Percentiles rank a stretch among this genome's conserved stretches.
phyloP scores from a whole-genome alignment of 306 rosid genomes.

The Oemleria cerasiformis region DNA sequence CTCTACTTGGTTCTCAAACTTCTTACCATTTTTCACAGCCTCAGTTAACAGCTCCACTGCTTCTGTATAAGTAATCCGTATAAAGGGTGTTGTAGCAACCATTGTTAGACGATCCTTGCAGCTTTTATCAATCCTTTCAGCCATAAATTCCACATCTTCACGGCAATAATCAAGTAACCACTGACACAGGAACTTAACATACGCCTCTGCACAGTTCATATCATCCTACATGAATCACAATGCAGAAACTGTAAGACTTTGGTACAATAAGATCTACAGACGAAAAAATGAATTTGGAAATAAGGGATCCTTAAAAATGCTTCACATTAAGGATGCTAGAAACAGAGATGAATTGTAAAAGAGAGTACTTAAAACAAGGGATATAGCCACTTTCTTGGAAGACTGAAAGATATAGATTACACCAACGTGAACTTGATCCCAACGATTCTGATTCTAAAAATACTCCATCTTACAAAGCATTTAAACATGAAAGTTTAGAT shows the following conservation, averaged over 20 bases:
- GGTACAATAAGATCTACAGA: neutral
- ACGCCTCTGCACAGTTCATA: constrained; percentile 97
- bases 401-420: neutral
- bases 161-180: constrained; percentile 85
- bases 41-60: constrained; percentile 78
- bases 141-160: constrained; percentile 94
- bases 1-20: constrained; percentile 88
- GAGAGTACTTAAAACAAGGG: neutral
- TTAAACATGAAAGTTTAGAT: neutral
- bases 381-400: neutral
- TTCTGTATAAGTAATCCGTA: constrained; percentile 70
- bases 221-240: constrained; percentile 56
- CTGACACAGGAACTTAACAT: constrained; percentile 76
- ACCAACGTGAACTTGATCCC: neutral
- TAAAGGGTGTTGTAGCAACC: constrained; percentile 83
- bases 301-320: neutral
- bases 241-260: constrained; percentile 13
- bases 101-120: constrained; percentile 75
- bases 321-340: constrained; percentile 2
- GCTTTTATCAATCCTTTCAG: constrained; percentile 68
- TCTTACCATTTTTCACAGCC: constrained; percentile 73
- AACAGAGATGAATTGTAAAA: neutral
- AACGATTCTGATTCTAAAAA: neutral
- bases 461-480: neutral
- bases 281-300: neutral